phyloP scores from a whole-genome alignment of 129 eudicot species.

The Saposhnikovia divaricata region DNA sequence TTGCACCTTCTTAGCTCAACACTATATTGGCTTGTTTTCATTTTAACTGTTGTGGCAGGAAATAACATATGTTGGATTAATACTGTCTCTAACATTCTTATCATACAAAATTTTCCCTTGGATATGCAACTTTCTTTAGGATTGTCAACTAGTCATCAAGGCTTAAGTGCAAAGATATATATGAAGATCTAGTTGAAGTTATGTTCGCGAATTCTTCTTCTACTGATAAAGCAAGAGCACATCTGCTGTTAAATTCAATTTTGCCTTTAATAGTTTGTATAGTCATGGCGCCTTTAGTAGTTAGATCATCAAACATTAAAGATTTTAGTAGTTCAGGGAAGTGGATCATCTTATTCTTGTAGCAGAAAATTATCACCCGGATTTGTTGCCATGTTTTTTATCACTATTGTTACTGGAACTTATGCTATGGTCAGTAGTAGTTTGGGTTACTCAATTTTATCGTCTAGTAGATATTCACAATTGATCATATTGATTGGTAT shows the following conservation, averaged over 20 bases:
- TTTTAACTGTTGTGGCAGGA: slow-evolving; percentile 67
- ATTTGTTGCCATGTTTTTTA: slow-evolving; percentile 36
- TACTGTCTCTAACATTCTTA: slow-evolving; percentile 65
- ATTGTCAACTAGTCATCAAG: slow-evolving; percentile 64
- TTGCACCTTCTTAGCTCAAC: slow-evolving; percentile 16
- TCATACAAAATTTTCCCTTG: slow-evolving; percentile 61
- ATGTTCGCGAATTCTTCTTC: slow-evolving; percentile 12
- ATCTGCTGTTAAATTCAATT: slow-evolving; percentile 59
- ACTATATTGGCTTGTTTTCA: slow-evolving; percentile 46
- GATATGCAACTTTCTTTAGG: slow-evolving; percentile 71
- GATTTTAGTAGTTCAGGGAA: neutral
- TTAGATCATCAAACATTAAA: slow-evolving; percentile 20
- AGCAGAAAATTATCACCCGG: slow-evolving; percentile 37
- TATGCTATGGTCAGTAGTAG: slow-evolving; percentile 53
- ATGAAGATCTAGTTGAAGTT: slow-evolving; percentile 47
- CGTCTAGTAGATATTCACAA: slow-evolving; percentile 6
- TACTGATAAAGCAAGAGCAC: slow-evolving; percentile 26
- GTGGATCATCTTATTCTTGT: neutral
- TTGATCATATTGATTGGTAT: slow-evolving; percentile 20
- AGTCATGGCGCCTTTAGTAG: slow-evolving; percentile 34
- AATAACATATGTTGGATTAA: slow-evolving; percentile 91
- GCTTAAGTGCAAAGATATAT: slow-evolving; percentile 68
- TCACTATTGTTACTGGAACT: slow-evolving; percentile 53
- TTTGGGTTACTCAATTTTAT: slow-evolving; percentile 16
- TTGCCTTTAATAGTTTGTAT: slow-evolving; percentile 55